Percentiles rank a stretch among this genome's conserved stretches.
Conservation (phyloP, 257 asterid species). For the Gardenia jasminoides region DNA sequence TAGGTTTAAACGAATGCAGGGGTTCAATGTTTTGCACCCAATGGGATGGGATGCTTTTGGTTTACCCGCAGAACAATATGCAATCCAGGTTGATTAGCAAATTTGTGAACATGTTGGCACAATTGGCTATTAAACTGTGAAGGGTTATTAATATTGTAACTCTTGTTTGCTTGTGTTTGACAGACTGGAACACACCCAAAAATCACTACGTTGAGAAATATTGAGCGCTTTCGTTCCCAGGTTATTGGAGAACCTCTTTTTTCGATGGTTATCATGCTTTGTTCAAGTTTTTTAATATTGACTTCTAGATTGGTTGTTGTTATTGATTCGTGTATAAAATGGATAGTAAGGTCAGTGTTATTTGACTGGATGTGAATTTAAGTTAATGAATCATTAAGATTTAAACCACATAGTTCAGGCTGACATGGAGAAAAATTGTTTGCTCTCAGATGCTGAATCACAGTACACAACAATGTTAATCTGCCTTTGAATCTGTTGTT, state of each 20-base stretch:
- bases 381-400: background rate
- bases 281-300: background rate
- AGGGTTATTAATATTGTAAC: constrained; percentile 14
- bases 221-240: constrained; percentile 81
- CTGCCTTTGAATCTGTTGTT: background rate
- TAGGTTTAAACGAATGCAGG: constrained; percentile 91
- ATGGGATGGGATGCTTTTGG: constrained; percentile 99
- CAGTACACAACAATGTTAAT: background rate
- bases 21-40: constrained; percentile 94
- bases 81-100: constrained; percentile 60
- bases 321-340: background rate
- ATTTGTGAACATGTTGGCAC: background rate
- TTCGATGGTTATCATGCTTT: background rate
- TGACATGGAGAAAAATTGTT: background rate
- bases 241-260: constrained; percentile 28
- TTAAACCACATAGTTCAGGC: background rate
- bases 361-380: background rate
- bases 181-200: constrained; percentile 98
- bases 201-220: constrained; percentile 73
- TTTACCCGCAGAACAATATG: constrained; percentile 98
- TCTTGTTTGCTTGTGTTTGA: constrained; percentile 25
- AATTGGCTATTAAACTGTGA: background rate
- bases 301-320: background rate
- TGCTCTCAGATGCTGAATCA: background rate
- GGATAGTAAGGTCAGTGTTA: background rate